These are phyloP conservation scores for Linum usitatissimum DNA, from an alignment of 345 rosid species.

Conservation along the genomic window DNA sequence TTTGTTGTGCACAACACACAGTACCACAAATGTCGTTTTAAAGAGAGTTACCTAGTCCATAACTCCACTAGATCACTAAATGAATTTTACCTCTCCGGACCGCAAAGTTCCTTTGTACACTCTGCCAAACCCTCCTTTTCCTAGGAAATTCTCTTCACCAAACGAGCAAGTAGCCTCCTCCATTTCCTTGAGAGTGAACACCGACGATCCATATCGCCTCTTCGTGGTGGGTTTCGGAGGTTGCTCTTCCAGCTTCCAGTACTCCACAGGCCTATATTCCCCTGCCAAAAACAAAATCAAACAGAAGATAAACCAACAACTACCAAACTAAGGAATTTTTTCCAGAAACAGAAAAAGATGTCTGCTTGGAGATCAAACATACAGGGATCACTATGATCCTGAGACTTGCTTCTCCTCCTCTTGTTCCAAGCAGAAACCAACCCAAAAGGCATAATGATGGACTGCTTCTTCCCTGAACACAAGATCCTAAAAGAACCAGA, in stretches of 20 bases:
- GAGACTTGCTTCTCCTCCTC: conserved; percentile 82
- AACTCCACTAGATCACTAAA: too few relatives aligned
- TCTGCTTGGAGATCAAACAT: conserved; percentile 22
- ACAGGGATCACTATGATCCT: conserved; percentile 79
- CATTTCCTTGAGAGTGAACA: conserved; percentile 87
- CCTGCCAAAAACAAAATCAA: conserved; percentile 32
- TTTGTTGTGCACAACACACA: too few relatives aligned
- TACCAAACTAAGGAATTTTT: background rate
- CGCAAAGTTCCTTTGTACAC: conserved; percentile 74
- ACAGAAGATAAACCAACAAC: too few relatives aligned
- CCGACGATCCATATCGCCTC: conserved; percentile 47
- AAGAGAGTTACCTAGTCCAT: too few relatives aligned
- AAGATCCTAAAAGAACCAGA: background rate
- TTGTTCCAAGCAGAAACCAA: conserved; percentile 91
- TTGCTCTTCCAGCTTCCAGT: conserved; percentile 63
- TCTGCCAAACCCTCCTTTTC: conserved; percentile 89
- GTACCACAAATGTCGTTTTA: too few relatives aligned
- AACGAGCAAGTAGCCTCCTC: conserved; percentile 71
- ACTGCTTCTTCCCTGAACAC: background rate
- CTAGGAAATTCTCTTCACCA: conserved; percentile 57
- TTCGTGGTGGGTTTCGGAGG: conserved; percentile 34
- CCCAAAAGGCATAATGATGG: conserved; percentile 55
- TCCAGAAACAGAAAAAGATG: conserved; percentile 6
- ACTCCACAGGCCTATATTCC: conserved; percentile 58
- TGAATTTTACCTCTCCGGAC: conserved; percentile 90